Percentiles rank a stretch among this genome's conserved stretches.
phyloP scores from a whole-genome alignment of 2,329 filamentous ascomycete species.

The Pseudogymnoascus sp. region DNA sequence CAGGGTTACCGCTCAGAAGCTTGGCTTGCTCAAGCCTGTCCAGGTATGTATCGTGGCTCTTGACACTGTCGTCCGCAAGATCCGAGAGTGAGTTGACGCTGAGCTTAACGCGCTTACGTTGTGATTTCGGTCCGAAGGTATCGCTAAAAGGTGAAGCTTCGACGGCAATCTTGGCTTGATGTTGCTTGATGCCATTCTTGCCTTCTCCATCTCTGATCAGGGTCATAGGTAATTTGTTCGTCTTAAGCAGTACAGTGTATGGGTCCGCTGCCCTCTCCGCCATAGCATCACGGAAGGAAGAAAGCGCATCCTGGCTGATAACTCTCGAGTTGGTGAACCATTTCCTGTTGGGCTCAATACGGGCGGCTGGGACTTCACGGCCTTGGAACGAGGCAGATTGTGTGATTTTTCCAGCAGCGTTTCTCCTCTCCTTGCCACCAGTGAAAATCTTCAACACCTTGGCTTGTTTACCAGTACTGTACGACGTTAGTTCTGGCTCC shows the following conservation, averaged over 20 bases:
- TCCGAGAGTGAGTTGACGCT: constrained; percentile 75
- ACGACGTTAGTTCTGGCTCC: constrained; percentile 12
- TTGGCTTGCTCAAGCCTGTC: constrained; percentile 74
- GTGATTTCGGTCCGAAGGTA: constrained; percentile 88
- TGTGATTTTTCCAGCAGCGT: constrained; percentile 75
- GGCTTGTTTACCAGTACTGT: constrained; percentile 69
- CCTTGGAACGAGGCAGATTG: constrained; percentile 81
- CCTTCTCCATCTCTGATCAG: constrained; percentile 74
- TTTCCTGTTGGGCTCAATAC: constrained; percentile 91
- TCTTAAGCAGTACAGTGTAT: constrained; percentile 89
- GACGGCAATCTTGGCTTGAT: constrained; percentile 88
- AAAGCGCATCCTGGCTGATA: constrained; percentile 82
- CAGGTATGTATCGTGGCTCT: constrained; percentile 73
- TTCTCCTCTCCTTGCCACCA: constrained; percentile 74
- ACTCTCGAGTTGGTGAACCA: constrained; percentile 94
- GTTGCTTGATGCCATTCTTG: constrained; percentile 80
- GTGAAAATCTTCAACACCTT: constrained; percentile 87
- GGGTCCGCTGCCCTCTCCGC: constrained; percentile 84
- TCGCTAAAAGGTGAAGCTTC: constrained; percentile 79
- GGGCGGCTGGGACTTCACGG: constrained; percentile 69
- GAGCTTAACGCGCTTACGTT: constrained; percentile 87
- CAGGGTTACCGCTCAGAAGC: constrained; percentile 62
- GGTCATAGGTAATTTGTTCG: constrained; percentile 94
- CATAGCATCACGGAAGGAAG: constrained; percentile 83
- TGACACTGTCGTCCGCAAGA: constrained; percentile 69